Evolutionary conservation across 1,284 basidiomycete genomes (phyloP).

Genomic region (Puccinia sorghi): DNA sequence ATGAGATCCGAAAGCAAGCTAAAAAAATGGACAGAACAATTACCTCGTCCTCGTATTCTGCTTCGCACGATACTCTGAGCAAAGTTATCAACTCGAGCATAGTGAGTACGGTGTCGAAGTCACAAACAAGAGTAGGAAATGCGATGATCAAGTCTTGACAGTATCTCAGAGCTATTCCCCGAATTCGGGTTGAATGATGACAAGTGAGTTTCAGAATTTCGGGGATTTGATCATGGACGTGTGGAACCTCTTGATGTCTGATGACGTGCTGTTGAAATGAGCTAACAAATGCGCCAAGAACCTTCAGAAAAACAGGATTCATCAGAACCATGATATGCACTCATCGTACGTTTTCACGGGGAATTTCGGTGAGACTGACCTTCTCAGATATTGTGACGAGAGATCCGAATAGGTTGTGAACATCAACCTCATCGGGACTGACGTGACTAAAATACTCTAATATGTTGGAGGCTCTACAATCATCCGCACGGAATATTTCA

Average conservation of each 20-base stretch:
- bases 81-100: slow-evolving; percentile 90
- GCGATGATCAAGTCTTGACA: slow-evolving; percentile 83
- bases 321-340: slow-evolving; percentile 9
- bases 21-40: slow-evolving; percentile 52
- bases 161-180: slow-evolving; percentile 56
- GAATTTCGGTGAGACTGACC: slow-evolving; percentile 62
- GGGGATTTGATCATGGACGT: slow-evolving; percentile 43
- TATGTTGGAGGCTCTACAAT: slow-evolving; percentile 77
- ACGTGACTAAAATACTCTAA: slow-evolving; percentile 87
- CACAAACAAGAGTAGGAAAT: slow-evolving; percentile 92
- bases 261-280: slow-evolving; percentile 48
- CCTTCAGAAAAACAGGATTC: slow-evolving; percentile 25
- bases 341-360: not conserved
- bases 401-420: slow-evolving; percentile 68
- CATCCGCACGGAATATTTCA: slow-evolving; percentile 79
- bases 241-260: slow-evolving; percentile 38
- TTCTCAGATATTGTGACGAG: slow-evolving; percentile 86
- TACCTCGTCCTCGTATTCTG: slow-evolving; percentile 88
- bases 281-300: slow-evolving; percentile 38
- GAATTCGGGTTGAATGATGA: slow-evolving; percentile 33
- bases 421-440: slow-evolving; percentile 69
- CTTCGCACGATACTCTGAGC: slow-evolving; percentile 81
- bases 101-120: slow-evolving; percentile 70
- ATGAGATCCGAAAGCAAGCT: not conserved
- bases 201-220: slow-evolving; percentile 34